Base-by-base conservation (phyloP, 1,139 yeast genomes). In the Blastobotrys buckinghamii region DNA sequence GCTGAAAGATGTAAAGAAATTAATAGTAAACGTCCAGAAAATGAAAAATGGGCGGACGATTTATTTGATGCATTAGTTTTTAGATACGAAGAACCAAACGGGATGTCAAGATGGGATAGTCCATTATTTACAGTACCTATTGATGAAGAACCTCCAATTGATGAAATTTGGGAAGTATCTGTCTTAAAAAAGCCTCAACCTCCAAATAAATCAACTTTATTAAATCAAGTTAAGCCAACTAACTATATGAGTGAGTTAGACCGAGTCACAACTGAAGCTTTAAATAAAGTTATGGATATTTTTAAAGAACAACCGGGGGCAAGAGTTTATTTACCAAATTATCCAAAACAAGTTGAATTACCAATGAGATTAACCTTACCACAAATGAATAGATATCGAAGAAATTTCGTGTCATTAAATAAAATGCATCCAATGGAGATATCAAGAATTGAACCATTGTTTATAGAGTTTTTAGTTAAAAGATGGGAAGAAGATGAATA, bases 81-180 rank as follows among this genome's bases (percentile, higher is more conserved):
- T 80, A 68, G 98, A 54, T 94, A 83, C 61, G 98, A 92, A 65
- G 98, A 92, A 64, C 99, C 99, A 0, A 85, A 87, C 60, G 81
- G 82, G 19, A 78, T 79, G 61, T 79, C 84, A 35, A 72, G 97
- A 52, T 92, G 98, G 98, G 99, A 92, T 63, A 81, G 95, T 4
- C 99, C 99, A 1, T 69, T 90, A 53, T 84, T 88, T 63, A 79
- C 87, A 0, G 66, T 87, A 1, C 76, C 82, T 2, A 76, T 81
- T 39, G 81, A 78, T 42, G 61, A 63, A 43, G 64, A 69, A 6
- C 59, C 85, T 13, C 88, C 90, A 0, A 66, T 79, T 12, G 83
- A 82, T 4, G 85, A 79, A 20, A 75, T 89, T 2, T 86, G 94
- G 90, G 78, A 79, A 49, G 77, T 83, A 0, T 64, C 87, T 19